Conservation (phyloP, 2,329 filamentous ascomycete genomes). For the Xylaria arbuscula region DNA sequence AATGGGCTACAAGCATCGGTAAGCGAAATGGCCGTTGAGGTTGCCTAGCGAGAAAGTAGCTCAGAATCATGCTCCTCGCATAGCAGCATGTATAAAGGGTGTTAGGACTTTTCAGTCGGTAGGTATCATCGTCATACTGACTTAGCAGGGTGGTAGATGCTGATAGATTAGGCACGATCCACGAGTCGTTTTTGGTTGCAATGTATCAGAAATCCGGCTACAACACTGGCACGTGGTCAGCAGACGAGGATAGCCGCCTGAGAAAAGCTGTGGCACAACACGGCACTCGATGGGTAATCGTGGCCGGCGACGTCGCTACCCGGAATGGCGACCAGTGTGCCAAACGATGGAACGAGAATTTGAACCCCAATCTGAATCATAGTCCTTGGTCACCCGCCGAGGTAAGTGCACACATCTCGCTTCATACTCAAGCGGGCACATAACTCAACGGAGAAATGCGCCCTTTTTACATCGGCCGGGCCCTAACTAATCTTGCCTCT, state of each 20-base stretch:
- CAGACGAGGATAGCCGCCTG: background rate
- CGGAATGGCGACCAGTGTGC: slow-evolving; percentile 1
- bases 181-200: background rate
- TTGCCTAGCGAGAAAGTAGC: background rate
- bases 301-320: background rate
- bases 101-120: background rate
- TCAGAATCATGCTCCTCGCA: background rate
- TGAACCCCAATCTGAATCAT: background rate
- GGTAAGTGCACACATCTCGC: background rate
- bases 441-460: background rate
- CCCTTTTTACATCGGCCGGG: background rate
- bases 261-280: background rate
- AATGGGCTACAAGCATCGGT: background rate
- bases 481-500: background rate
- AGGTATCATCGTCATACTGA: background rate
- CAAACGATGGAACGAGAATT: slow-evolving; percentile 1
- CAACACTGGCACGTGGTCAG: slow-evolving; percentile 4
- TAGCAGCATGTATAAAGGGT: background rate
- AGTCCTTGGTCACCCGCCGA: slow-evolving; percentile 2
- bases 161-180: background rate
- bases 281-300: background rate
- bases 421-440: background rate
- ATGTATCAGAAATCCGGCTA: slow-evolving; percentile 2
- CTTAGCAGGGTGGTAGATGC: background rate
- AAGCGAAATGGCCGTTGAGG: background rate